Base-by-base conservation (phyloP, 495 filamentous ascomycete genomes). In the Hyaloscypha variabilis region DNA sequence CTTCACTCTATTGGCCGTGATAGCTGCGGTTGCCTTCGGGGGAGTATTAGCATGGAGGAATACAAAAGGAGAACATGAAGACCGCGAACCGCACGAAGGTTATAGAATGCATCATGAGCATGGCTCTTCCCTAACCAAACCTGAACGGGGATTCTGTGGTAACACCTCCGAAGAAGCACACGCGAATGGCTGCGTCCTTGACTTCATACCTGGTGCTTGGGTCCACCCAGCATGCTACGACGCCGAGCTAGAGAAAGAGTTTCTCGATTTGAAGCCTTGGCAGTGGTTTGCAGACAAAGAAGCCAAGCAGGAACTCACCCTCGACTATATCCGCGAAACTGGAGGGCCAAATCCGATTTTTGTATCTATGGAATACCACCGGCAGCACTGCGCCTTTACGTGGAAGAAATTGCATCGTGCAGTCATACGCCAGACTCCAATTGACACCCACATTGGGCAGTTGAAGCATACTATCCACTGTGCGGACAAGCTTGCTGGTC, bases 331-430 rank as follows among this genome's bases (percentile, higher is more conserved):
- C 17, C 6, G 21, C 36, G 3, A 3, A 23, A 34, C 3, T 19
- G 34, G 57, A 36, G 57, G 57, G 2, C 3, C 28, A 3, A 21
- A 60, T 34, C 57, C 57, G 4, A 60, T 60, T 3, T 60, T 19
- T n/a, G 57, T 60, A 3, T 28, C 26, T 11, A 36, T 28, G 23
- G 31, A 60, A 21, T 60, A 60, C 39, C 57, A 60, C 31, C 6
- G 29, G 19, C 6, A 6, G 11, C 57, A 60, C n/a, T 60, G 57
- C 31, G n/a, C 17, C 3, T 60, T 36, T 26, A 60, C 57, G 4
- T 60, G 57, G 57, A 60, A 13, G 34, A 42, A 34, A 23, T 29
- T 60, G 28, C 57, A 60, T 42, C 26, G 57, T 2, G 8, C 57
- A 4, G 28, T 34, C 8, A 21, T 60, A 8, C 4, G 2, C 23